Base-by-base conservation (phyloP, 1,139 yeast genomes). In the Geotrichum histeridarum region DNA sequence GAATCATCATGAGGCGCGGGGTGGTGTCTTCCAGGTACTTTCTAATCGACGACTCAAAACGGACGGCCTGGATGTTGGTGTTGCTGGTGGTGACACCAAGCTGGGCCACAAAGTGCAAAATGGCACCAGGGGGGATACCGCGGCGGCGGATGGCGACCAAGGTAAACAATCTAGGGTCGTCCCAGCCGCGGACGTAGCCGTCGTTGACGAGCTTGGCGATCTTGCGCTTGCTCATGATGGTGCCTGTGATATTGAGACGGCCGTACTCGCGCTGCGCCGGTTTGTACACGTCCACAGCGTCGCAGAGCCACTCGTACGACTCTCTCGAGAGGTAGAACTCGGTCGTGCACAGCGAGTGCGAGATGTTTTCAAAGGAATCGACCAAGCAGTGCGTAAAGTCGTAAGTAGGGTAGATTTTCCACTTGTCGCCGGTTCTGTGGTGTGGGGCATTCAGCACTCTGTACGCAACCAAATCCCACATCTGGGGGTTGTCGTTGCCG, bases 381-480 rank as follows among this genome's bases (percentile, higher is more conserved):
- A 93, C 98, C 73, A 94, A 79, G 82, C 99, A 93, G 81, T 93
- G 99, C 30, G 99, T 93, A 74, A 94, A 94, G 70, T 94, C 99
- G 70, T 94, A 94, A 17, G 99, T 94, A 60, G 99, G 99, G 68
- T 94, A 94, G 58, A 94, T 91, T 73, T 86, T 89, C 99, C 99
- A 94, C 71, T 86, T 86, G 68, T 81, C 84, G 54, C 98, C 99
- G 14, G 99, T 93, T 73, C 99, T 84, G 71, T 93, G 96, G 73
- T 94, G 99, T 32, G 89, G 81, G 27, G 96, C 91, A 64, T 91
- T 78, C 64, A 94, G 77, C 7, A 94, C 96, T 71, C 99, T 82
- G 74, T 94, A 94, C n/a, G 99, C 99, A 57, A 93, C 95, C 63
- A 93, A 80, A 72, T 94, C 99, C 99, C 99, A 94, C 99, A 94